Conservation (phyloP, 108 stramenopile genomes). For the Ochromonas danica region DNA sequence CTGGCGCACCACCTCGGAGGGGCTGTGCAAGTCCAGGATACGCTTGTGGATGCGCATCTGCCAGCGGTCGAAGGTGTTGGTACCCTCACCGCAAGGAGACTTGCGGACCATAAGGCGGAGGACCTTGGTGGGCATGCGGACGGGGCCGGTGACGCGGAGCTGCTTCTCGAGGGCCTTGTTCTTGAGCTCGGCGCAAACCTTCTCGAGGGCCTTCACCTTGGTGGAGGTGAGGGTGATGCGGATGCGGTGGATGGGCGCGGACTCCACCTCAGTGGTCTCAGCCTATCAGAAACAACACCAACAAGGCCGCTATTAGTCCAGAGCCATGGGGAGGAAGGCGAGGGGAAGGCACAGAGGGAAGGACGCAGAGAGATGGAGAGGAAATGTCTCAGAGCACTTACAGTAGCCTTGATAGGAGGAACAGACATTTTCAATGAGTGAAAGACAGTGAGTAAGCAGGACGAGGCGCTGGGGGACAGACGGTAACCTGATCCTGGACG, state of each 20-base stretch:
- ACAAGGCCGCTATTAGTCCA: no score
- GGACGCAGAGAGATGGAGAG: not conserved
- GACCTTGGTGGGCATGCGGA: conserved; percentile 97
- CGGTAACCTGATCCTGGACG: conserved; percentile 35
- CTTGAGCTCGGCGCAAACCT: conserved; percentile 96
- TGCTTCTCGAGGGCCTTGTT: conserved; percentile 85
- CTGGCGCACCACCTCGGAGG: conserved; percentile 95
- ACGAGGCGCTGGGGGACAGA: not conserved
- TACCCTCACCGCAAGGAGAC: conserved; percentile 98
- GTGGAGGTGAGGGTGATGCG: conserved; percentile 98
- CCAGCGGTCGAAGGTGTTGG: conserved; percentile 98
- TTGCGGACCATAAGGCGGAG: conserved; percentile 96
- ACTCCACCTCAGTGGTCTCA: not conserved
- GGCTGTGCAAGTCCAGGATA: conserved; percentile 93
- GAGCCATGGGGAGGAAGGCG: not conserved
- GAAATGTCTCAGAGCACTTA: not conserved
- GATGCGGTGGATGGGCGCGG: conserved; percentile 76
- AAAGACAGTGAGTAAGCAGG: not conserved
- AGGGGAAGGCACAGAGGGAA: not conserved
- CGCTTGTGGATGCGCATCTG: conserved; percentile 99
- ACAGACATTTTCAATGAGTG: not conserved
- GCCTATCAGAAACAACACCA: not conserved
- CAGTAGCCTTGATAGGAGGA: conserved; percentile 18
- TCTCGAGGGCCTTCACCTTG: conserved; percentile 96
- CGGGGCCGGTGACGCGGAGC: conserved; percentile 89